Base-by-base conservation (phyloP, 352 stramenopile species). In the Phytophthora sojae region DNA sequence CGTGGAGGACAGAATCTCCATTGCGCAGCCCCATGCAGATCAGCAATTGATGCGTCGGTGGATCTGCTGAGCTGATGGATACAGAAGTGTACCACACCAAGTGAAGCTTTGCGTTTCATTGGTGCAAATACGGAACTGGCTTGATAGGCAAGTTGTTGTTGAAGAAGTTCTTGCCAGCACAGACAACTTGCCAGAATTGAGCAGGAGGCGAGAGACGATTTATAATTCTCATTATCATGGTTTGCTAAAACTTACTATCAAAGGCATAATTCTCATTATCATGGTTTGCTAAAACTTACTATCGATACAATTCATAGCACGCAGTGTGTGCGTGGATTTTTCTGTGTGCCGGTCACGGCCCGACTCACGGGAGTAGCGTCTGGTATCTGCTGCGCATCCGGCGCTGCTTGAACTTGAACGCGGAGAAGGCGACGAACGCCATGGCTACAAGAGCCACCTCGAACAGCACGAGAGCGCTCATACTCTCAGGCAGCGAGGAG, bases 341-440 rank as follows among this genome's bases (percentile, higher is more conserved):
- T 11, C 26, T 57, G 37, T 23, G 39, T 44, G 12, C 6, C n/a
- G n/a, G n/a, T n/a, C n/a, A n/a, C n/a, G n/a, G n/a, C n/a, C n/a
- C n/a, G n/a, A n/a, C n/a, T 72, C 45, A 69, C 15, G 57, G 57
- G 29, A 69, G 44, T 6, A 75, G 15, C 6, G 58, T 37, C 45
- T 69, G 57, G 35, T 76, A 76, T 19, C 72, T 76, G 35, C 60
- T 64, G 45, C 63, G 63, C 42, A 76, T 61, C 23, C 63, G 69
- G 7, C 69, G 69, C n/a, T 76, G 63, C 25, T 72, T 54, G 69
- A 76, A 72, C 63, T 72, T 76, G 69, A 76, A 72, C 6, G 14
- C 57, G 3, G 69, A 76, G 32, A 72, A 32, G 9, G 63, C 57
- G 9, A 57, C n/a, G 51, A 76, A 64, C 8, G 56, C 57, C 69